These are phyloP conservation scores for Lichtheimia ornata DNA, from an alignment of 371 early-diverging fungal genomes.

Conservation along the genomic window DNA sequence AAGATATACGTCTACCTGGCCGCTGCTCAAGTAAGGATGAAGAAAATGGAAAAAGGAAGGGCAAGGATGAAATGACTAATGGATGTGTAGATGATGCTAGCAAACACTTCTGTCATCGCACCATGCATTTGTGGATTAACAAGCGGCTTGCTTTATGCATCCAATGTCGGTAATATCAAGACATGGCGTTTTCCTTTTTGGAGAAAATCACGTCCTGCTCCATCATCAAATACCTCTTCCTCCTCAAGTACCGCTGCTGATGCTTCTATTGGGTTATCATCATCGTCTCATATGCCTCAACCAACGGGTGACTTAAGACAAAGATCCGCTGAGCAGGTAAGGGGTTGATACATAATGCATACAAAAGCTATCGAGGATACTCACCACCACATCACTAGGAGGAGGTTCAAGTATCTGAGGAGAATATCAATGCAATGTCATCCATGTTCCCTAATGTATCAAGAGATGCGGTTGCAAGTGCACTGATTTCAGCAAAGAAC, in stretches of 20 bases:
- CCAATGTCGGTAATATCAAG: constrained; percentile 57
- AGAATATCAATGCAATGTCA: constrained; percentile 49
- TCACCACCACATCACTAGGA: neutral
- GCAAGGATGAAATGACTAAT: neutral
- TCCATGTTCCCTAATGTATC: constrained; percentile 61
- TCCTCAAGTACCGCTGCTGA: constrained; percentile 31
- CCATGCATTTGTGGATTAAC: constrained; percentile 61
- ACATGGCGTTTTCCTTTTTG: constrained; percentile 61
- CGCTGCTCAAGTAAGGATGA: constrained; percentile 52
- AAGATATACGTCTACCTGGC: constrained; percentile 65
- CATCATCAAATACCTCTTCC: constrained; percentile 22
- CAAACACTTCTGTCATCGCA: constrained; percentile 21
- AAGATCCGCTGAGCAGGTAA: neutral
- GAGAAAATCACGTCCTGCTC: constrained; percentile 8
- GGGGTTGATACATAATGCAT: too few species aligned
- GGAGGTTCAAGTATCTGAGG: constrained; percentile 29
- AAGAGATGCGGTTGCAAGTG: constrained; percentile 56
- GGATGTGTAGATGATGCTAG: neutral
- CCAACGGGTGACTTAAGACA: neutral
- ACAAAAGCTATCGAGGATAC: too few species aligned
- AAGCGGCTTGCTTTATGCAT: constrained; percentile 61
- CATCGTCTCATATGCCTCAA: neutral
- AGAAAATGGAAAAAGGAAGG: neutral
- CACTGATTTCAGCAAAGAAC: constrained; percentile 57
- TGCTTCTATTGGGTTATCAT: constrained; percentile 39